Base-by-base conservation (phyloP, 371 early-diverging fungal species). In the Apophysomyces sp. region DNA sequence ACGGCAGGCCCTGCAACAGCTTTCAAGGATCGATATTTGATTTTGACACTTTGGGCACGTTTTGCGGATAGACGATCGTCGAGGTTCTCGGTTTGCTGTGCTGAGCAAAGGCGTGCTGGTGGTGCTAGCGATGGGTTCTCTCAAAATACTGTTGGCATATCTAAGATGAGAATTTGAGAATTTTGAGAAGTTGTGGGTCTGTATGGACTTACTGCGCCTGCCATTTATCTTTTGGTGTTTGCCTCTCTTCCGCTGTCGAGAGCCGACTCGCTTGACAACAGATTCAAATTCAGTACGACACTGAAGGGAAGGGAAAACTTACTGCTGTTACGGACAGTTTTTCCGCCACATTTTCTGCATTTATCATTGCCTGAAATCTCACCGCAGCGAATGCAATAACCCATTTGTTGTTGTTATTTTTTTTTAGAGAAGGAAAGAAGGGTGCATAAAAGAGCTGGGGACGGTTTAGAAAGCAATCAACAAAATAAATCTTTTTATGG, bases 371-470 rank as follows among this genome's bases (percentile, higher is more conserved):
- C 52, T 27, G 77, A 71, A 54, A 86, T 79, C 52, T 86, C 83
- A 41, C 86, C 86, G 57, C 86, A 86, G 28, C 82, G 83, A 65
- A 77, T 78, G 67, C 86, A 86, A 65, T 81, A 86, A 29, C 82
- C 81, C 86, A 86, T 86, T 4, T 26, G n/a, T 9, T 21, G 49
- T 26, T n/a, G n/a, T n/a, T n/a, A n/a, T n/a, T n/a, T 16, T 44
- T 44, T 44, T 24, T 44, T 18, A 44, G 49, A 44, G 21, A 21
- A 44, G 26, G 21, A 44, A 44, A 44, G 49, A 44, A 44, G 49
- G 34, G 21, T 26, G 49, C 49, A 44, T 26, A 44, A 44, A 21
- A 44, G 9, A 44, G 21, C 49, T 21, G n/a, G 24, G 24, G 24
- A 44, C 21, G 49, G 49, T 44, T 44, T 21, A 21, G 49, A 44